Conservation (phyloP, 352 stramenopile genomes). For the Elongisporangium anandrum region DNA sequence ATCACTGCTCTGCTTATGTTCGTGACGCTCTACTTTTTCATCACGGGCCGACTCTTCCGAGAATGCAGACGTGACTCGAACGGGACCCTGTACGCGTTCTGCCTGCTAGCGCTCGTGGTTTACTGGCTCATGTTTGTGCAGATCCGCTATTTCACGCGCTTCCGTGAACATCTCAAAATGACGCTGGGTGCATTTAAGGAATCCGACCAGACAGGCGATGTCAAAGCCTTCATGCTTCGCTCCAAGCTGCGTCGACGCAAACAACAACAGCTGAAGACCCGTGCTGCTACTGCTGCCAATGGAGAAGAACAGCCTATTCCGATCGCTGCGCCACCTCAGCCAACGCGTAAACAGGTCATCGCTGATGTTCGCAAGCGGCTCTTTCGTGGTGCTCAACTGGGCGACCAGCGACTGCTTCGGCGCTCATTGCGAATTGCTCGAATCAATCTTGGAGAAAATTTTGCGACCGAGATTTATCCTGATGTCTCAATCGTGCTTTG, state of each 20-base stretch:
- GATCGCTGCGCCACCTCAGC: not conserved
- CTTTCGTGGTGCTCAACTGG: constrained; percentile 66
- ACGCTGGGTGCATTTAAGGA: constrained; percentile 80
- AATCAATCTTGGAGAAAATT: constrained; percentile 40
- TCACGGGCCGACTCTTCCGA: constrained; percentile 50
- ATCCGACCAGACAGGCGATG: constrained; percentile 74
- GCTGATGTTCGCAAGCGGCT: constrained; percentile 64
- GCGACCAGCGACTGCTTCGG: constrained; percentile 55
- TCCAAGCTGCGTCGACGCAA: constrained; percentile 49
- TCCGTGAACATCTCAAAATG: constrained; percentile 84
- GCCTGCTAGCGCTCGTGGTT: constrained; percentile 30
- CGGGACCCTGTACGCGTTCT: constrained; percentile 43
- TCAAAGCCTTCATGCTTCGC: constrained; percentile 62
- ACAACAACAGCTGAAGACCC: constrained; percentile 21
- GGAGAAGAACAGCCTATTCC: constrained; percentile 5
- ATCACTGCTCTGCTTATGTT: constrained; percentile 42
- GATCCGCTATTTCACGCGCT: constrained; percentile 66
- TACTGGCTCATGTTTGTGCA: constrained; percentile 65
- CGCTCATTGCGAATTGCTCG: constrained; percentile 53
- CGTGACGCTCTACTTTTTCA: constrained; percentile 50
- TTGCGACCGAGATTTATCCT: constrained; percentile 60
- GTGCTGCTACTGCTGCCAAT: constrained; percentile 7
- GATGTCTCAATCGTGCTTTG: constrained; percentile 61
- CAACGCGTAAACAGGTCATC: constrained; percentile 19
- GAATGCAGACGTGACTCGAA: constrained; percentile 31